These are phyloP conservation scores for Cyclotella cryptica DNA, from an alignment of 108 stramenopile genomes.

Conservation along the genomic window DNA sequence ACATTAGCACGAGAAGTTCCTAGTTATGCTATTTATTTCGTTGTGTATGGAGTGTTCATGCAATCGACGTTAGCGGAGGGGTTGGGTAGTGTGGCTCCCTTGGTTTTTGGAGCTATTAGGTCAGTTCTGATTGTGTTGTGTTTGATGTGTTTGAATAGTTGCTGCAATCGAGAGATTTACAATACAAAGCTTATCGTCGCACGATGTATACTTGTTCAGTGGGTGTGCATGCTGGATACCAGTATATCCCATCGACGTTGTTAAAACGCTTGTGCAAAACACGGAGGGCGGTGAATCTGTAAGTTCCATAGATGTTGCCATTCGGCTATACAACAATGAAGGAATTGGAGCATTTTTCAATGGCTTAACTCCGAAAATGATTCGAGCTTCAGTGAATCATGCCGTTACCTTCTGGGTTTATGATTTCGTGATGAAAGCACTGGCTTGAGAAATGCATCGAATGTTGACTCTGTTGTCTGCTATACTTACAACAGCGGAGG, in stretches of 20 bases:
- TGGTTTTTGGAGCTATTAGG: constrained; percentile 53
- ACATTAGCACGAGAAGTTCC: constrained; percentile 53
- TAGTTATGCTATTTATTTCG: constrained; percentile 57
- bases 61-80: constrained; percentile 33
- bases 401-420: constrained; percentile 60
- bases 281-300: constrained; percentile 27
- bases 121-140: constrained; percentile 25
- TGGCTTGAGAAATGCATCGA: constrained; percentile 3
- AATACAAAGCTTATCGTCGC: too few relatives aligned
- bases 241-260: constrained; percentile 61
- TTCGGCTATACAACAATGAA: constrained; percentile 40
- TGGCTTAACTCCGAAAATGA: constrained; percentile 59
- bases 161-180: not conserved
- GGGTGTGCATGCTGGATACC: constrained; percentile 55
- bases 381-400: constrained; percentile 61
- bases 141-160: constrained; percentile 41
- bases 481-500: not conserved
- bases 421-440: constrained; percentile 43
- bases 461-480: not conserved
- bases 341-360: constrained; percentile 55
- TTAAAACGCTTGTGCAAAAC: constrained; percentile 59
- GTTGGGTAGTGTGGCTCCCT: constrained; percentile 44
- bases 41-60: constrained; percentile 51
- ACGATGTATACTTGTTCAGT: constrained; percentile 11
- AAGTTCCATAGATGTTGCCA: constrained; percentile 42